These are phyloP conservation scores for Globisporangium uncinulatum DNA, from an alignment of 352 stramenopile genomes.

Conservation along the genomic window DNA sequence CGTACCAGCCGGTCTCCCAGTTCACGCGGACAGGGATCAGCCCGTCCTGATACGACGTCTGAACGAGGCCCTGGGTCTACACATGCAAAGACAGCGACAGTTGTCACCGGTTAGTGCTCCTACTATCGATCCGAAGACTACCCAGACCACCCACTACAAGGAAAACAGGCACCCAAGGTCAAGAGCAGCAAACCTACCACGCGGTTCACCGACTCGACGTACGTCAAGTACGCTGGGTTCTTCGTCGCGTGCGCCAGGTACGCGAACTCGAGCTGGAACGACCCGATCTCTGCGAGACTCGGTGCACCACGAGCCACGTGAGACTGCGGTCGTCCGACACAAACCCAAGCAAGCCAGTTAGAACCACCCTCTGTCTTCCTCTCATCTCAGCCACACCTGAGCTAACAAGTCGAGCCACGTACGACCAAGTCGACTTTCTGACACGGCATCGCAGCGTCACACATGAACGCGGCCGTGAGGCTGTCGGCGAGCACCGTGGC, in stretches of 20 bases:
- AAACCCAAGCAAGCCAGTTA: background rate
- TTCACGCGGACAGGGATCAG: conserved; percentile 42
- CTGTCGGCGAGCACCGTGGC: conserved; percentile 27
- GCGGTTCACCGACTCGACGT: conserved; percentile 36
- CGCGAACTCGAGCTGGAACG: conserved; percentile 64
- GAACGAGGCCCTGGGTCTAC: conserved; percentile 27
- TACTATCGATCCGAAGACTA: too few species aligned
- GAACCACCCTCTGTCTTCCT: too few species aligned
- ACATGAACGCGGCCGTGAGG: conserved; percentile 31
- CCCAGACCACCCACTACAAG: too few species aligned
- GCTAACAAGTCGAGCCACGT: background rate
- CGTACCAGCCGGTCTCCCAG: conserved; percentile 21
- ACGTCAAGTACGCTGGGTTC: conserved; percentile 27
- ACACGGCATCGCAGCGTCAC: conserved; percentile 27
- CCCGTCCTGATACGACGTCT: conserved; percentile 26
- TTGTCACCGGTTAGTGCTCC: background rate
- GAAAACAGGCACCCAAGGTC: too few species aligned
- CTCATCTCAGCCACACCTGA: background rate
- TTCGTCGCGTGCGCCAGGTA: conserved; percentile 37
- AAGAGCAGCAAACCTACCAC: conserved; percentile 16
- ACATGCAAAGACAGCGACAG: background rate
- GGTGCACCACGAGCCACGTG: conserved; percentile 8
- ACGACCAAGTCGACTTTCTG: conserved; percentile 35
- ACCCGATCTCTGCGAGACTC: conserved; percentile 39
- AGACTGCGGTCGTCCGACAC: background rate